Conservation (phyloP, 805 yeast genomes). For the Saturnispora zaruensis region DNA sequence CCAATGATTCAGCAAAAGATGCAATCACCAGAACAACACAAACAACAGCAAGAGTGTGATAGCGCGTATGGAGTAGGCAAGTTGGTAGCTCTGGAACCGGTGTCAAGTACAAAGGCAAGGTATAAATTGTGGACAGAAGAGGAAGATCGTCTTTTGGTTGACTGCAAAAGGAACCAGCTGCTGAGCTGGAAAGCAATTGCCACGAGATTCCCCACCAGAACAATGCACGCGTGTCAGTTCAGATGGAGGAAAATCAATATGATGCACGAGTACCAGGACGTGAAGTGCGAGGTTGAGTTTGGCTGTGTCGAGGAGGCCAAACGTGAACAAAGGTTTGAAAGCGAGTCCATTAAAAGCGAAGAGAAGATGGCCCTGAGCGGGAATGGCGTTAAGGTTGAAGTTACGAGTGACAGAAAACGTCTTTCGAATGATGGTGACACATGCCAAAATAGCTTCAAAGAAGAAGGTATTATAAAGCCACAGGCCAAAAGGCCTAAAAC, state of each 20-base stretch:
- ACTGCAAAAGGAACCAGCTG: constrained; percentile 5
- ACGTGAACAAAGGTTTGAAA: not conserved
- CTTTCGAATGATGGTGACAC: not conserved
- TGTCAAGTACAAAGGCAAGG: not conserved
- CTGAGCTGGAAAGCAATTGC: constrained; percentile 15
- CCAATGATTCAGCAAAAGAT: not conserved
- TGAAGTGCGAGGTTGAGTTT: not conserved
- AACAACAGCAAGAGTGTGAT: not conserved
- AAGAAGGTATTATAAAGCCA: not conserved
- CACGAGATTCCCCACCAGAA: constrained; percentile 10
- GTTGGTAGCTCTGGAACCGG: too few relatives aligned
- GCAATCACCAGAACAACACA: not conserved
- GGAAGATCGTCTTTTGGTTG: constrained; percentile 11
- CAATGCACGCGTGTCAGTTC: constrained; percentile 16
- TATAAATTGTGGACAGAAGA: constrained; percentile 14
- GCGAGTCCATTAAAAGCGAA: not conserved
- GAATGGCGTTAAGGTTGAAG: not conserved
- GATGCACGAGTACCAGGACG: not conserved
- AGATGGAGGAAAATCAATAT: constrained; percentile 13
- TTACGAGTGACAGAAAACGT: too few relatives aligned
- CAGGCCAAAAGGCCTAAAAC: not conserved
- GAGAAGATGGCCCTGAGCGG: not conserved
- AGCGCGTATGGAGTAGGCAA: not conserved
- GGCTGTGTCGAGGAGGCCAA: not conserved
- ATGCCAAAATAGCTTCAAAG: not conserved